phyloP scores from a whole-genome alignment of 2,329 filamentous ascomycete genomes.

The Neurospora sp. region DNA sequence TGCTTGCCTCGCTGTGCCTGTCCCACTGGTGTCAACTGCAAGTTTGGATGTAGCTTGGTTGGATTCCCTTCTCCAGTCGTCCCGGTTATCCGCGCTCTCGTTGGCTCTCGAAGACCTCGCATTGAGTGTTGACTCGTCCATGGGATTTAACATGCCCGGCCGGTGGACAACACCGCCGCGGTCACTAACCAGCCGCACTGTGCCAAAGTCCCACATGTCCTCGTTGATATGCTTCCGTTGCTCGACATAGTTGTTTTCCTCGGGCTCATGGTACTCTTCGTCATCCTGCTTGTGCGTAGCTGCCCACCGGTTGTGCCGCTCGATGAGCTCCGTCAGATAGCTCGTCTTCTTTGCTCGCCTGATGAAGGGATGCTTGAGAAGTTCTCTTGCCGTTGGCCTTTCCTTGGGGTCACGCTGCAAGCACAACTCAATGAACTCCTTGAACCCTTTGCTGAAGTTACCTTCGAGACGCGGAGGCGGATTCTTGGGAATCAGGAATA shows the following conservation, averaged over 20 bases:
- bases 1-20: conserved; percentile 42
- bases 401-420: conserved; percentile 83
- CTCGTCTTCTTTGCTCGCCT: conserved; percentile 87
- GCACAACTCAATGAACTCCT: conserved; percentile 76
- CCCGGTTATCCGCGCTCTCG: conserved; percentile 40
- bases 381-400: conserved; percentile 73
- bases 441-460: conserved; percentile 72
- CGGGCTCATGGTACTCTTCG: conserved; percentile 54
- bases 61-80: conserved; percentile 37
- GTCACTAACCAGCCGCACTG: conserved; percentile 70
- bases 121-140: conserved; percentile 78
- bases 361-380: conserved; percentile 85
- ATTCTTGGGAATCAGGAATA: conserved; percentile 95
- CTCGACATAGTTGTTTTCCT: conserved; percentile 32
- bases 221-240: conserved; percentile 45
- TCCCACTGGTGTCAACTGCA: conserved; percentile 31
- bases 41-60: conserved; percentile 35
- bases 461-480: conserved; percentile 72
- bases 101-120: conserved; percentile 49
- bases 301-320: conserved; percentile 79
- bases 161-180: conserved; percentile 46
- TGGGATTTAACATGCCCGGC: conserved; percentile 53
- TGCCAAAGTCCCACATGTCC: conserved; percentile 98
- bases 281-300: conserved; percentile 65
- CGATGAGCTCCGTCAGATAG: conserved; percentile 93